These are phyloP conservation scores for Tremella fuciformis DNA, from an alignment of 768 basidiomycete species.

Conservation along the genomic window DNA sequence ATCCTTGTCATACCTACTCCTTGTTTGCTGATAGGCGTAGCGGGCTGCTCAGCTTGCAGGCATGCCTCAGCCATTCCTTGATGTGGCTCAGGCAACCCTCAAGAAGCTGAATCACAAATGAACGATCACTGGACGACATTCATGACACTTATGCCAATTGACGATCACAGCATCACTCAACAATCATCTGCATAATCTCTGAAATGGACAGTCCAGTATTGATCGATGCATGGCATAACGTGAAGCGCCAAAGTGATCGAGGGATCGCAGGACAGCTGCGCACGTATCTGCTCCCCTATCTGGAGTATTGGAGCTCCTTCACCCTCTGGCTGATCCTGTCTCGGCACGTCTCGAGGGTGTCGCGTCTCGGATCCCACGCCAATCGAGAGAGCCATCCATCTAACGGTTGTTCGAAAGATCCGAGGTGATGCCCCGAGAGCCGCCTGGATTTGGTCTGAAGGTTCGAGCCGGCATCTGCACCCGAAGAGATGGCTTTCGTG, in stretches of 20 bases:
- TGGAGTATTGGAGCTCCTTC: not conserved
- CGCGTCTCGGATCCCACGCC: conserved; percentile 32
- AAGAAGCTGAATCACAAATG: not conserved
- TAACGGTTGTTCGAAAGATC: not conserved
- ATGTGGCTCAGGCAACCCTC: conserved; percentile 27
- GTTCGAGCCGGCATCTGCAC: not conserved
- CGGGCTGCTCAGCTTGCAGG: conserved; percentile 86
- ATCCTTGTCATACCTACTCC: not conserved
- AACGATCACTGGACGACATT: not conserved
- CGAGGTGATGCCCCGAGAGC: too few relatives aligned
- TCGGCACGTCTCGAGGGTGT: conserved; percentile 2
- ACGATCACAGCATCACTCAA: too few relatives aligned
- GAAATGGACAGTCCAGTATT: too few relatives aligned
- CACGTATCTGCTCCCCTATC: not conserved
- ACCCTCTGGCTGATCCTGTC: not conserved
- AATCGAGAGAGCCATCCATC: conserved; percentile 25
- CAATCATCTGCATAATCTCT: too few relatives aligned
- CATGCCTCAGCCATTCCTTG: conserved; percentile 59
- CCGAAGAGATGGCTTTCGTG: not conserved
- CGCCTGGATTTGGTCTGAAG: not conserved
- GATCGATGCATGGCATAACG: too few relatives aligned
- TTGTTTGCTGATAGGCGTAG: conserved; percentile 43
- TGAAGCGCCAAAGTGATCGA: too few relatives aligned
- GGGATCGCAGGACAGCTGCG: too few relatives aligned
- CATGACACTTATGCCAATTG: too few relatives aligned